phyloP scores from a whole-genome alignment of 2,329 filamentous ascomycete species.

The Fusarium nygamai region DNA sequence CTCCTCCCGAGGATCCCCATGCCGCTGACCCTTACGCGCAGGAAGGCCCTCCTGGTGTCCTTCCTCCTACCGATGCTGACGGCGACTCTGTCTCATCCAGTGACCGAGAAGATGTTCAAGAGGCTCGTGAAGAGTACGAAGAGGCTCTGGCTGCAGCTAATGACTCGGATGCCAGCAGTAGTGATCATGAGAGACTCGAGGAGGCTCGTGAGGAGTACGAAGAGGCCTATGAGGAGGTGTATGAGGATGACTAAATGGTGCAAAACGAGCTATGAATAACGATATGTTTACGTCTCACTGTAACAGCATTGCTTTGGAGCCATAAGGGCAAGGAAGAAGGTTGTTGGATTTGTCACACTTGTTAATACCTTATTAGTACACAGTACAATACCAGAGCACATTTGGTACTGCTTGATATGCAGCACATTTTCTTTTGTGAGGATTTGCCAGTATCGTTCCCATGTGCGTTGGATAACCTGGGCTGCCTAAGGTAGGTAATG shows the following conservation, averaged over 20 bases:
- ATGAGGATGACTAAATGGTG: conserved; percentile 38
- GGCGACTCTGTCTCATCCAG: conserved; percentile 55
- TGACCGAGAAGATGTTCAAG: conserved; percentile 55
- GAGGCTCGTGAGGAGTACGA: conserved; percentile 63
- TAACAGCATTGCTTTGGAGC: conserved; percentile 25
- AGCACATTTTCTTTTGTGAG: neutral
- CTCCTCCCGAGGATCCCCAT: conserved; percentile 31
- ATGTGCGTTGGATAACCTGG: neutral
- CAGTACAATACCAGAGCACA: conserved; percentile 20
- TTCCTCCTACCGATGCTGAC: conserved; percentile 53
- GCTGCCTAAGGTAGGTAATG: neutral
- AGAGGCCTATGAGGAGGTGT: conserved; percentile 45
- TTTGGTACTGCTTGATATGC: conserved; percentile 6
- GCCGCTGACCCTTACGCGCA: conserved; percentile 29
- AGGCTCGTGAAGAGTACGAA: conserved; percentile 56
- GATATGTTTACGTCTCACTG: conserved; percentile 34
- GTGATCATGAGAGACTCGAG: conserved; percentile 61
- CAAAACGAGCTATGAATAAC: conserved; percentile 33
- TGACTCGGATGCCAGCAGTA: conserved; percentile 60
- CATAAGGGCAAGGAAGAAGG: conserved; percentile 20
- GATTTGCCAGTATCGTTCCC: neutral
- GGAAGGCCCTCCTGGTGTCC: conserved; percentile 47
- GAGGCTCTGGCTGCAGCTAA: conserved; percentile 52
- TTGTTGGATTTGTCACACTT: conserved; percentile 22
- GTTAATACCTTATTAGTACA: conserved; percentile 32